Evolutionary conservation across 202 grass and related monocot species (phyloP).

Genomic region (Cymbopogon flexuosus): DNA sequence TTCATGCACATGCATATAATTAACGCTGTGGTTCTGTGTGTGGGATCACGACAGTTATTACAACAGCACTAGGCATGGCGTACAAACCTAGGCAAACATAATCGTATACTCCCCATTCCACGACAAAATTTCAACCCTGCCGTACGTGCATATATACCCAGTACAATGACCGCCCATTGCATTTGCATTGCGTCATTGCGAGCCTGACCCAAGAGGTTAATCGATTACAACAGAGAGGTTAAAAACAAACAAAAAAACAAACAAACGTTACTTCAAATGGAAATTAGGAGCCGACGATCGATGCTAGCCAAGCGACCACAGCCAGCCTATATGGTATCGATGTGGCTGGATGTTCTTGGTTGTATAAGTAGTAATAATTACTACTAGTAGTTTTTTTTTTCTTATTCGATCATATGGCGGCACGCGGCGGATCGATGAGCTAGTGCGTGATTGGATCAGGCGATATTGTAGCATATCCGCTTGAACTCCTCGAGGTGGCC

Average conservation of each 20-base stretch:
- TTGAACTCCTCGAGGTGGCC: conserved; percentile 40
- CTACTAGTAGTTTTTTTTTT: too few species aligned
- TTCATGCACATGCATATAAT: not conserved
- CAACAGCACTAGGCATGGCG: not conserved
- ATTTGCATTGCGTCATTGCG: too few species aligned
- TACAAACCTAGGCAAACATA: not conserved
- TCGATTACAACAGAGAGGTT: not conserved
- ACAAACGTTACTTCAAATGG: not conserved
- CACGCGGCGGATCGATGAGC: not conserved
- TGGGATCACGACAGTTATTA: not conserved
- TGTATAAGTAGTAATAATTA: too few species aligned
- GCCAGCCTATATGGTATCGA: too few species aligned
- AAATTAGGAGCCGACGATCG: not conserved
- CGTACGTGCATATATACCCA: too few species aligned
- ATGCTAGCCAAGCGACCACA: not conserved
- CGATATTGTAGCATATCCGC: conserved; percentile 32
- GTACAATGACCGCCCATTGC: too few species aligned
- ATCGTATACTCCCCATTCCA: too few species aligned
- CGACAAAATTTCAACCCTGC: too few species aligned
- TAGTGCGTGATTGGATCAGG: not conserved
- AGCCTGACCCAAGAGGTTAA: too few species aligned
- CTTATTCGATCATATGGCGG: not conserved
- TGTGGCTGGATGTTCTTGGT: too few species aligned
- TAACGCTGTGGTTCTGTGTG: not conserved
- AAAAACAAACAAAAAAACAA: not conserved